Percentiles rank a stretch among this genome's conserved stretches.
Evolutionary conservation across 1,139 yeast genomes (phyloP).

Genomic region (Saccharomyces uvarum): DNA sequence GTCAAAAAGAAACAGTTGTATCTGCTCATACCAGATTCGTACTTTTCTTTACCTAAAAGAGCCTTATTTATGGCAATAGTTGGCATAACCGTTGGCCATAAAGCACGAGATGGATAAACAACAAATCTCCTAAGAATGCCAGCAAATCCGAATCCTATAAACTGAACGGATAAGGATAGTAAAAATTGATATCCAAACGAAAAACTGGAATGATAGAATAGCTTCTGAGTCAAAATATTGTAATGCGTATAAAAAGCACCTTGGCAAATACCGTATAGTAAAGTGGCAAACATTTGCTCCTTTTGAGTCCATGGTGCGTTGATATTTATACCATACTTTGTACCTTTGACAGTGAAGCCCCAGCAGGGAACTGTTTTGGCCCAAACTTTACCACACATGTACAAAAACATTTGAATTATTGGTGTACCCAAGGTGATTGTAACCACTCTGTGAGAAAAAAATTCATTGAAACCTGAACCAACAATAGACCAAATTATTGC

Average conservation of each 20-base stretch:
- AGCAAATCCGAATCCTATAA: constrained; percentile 57
- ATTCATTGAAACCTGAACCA: constrained; percentile 51
- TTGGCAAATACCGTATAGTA: constrained; percentile 39
- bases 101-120: constrained; percentile 47
- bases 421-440: constrained; percentile 39
- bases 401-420: constrained; percentile 50
- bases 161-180: constrained; percentile 47
- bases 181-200: constrained; percentile 45
- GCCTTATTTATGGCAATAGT: constrained; percentile 51
- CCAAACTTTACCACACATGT: constrained; percentile 46
- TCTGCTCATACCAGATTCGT: constrained; percentile 42
- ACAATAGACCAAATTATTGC: constrained; percentile 51
- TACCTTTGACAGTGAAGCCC: constrained; percentile 38
- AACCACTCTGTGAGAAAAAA: constrained; percentile 52
- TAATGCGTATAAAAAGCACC: constrained; percentile 39
- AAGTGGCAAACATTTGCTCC: constrained; percentile 59
- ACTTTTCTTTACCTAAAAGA: constrained; percentile 39
- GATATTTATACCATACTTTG: constrained; percentile 37
- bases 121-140: constrained; percentile 51
- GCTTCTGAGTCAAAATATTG: constrained; percentile 41
- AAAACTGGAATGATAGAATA: constrained; percentile 38
- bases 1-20: constrained; percentile 40
- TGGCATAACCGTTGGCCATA: constrained; percentile 54
- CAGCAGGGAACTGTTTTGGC: constrained; percentile 41
- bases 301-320: constrained; percentile 61